Evolutionary conservation across 2,329 filamentous ascomycete genomes (phyloP).

Genomic region (Rhynchosporium secalis): DNA sequence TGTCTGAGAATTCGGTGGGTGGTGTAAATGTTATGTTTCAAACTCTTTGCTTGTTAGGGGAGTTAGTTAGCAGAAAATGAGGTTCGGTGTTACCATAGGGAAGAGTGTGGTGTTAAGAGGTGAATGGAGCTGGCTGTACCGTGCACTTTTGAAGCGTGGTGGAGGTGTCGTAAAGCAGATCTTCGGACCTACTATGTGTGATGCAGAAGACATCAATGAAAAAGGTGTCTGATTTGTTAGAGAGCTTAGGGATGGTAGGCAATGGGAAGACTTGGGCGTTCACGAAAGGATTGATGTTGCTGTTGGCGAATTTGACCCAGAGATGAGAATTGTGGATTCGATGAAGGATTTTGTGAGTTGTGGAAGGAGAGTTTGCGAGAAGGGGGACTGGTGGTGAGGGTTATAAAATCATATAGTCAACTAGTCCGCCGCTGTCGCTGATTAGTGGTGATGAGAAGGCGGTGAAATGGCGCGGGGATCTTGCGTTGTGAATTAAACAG

Average conservation of each 20-base stretch:
- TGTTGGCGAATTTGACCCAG: constrained; percentile 35
- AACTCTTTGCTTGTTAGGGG: constrained; percentile 34
- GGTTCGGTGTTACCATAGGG: constrained; percentile 14
- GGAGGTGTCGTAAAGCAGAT: constrained; percentile 19
- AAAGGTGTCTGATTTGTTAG: constrained; percentile 28
- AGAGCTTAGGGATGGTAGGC: constrained; percentile 25
- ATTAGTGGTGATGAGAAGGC: constrained; percentile 34
- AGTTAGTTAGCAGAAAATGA: constrained; percentile 30
- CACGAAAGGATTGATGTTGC: constrained; percentile 26
- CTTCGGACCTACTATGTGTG: constrained; percentile 32
- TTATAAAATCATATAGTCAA: constrained; percentile 38
- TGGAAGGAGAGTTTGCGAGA: constrained; percentile 33
- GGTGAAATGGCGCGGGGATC: constrained; percentile 37
- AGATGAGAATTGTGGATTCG: constrained; percentile 21
- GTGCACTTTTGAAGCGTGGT: constrained; percentile 28
- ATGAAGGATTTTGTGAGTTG: constrained; percentile 34
- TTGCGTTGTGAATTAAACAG: constrained; percentile 34
- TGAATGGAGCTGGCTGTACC: constrained; percentile 31
- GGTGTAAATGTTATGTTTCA: constrained; percentile 32
- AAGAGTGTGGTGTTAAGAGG: constrained; percentile 30
- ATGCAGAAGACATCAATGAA: constrained; percentile 14
- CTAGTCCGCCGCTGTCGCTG: constrained; percentile 34
- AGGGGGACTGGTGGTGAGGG: constrained; percentile 26
- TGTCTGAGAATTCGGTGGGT: constrained; percentile 39
- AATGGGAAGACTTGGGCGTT: constrained; percentile 28